Percentiles rank a stretch among this genome's conserved stretches.
These are phyloP conservation scores for Liquidambar formosana DNA, from an alignment of 164 flowering plant species.

Conservation along the genomic window DNA sequence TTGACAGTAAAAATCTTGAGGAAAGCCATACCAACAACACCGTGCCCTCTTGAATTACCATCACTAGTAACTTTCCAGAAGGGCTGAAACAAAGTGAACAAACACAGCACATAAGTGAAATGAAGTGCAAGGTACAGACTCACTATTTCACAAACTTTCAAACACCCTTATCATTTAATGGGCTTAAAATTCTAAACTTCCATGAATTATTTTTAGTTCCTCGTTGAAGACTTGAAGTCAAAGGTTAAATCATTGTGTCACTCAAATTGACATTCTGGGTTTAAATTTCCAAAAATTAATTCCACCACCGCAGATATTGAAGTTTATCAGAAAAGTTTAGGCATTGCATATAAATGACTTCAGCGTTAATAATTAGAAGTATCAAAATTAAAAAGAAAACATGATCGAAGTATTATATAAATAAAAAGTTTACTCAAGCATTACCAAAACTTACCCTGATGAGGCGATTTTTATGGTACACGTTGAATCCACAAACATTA, in stretches of 20 bases:
- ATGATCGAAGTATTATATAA: background rate
- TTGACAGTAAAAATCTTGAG: too few species aligned
- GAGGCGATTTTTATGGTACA: constrained; percentile 93
- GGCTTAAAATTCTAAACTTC: too few species aligned
- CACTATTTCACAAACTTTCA: too few species aligned
- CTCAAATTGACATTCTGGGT: too few species aligned
- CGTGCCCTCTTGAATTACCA: constrained; percentile 47
- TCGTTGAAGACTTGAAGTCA: too few species aligned
- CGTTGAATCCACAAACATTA: constrained; percentile 65
- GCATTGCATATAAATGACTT: background rate
- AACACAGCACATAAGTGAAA: constrained; percentile 6
- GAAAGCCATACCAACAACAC: constrained; percentile 68
- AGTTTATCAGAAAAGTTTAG: background rate
- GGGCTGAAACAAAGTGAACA: constrained; percentile 57
- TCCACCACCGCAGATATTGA: too few species aligned
- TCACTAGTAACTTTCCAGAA: constrained; percentile 80
- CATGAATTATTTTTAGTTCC: too few species aligned
- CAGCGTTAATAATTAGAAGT: background rate
- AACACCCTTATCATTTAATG: too few species aligned
- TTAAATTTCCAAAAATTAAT: too few species aligned
- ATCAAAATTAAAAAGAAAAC: background rate
- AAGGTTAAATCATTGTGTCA: too few species aligned
- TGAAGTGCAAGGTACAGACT: background rate
- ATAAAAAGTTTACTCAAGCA: background rate
- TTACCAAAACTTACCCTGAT: constrained; percentile 60